Evolutionary conservation across 306 rosid genomes (phyloP), one percentile per base, ranked within the genome.

Genomic region (Dalbergia oliveri): DNA sequence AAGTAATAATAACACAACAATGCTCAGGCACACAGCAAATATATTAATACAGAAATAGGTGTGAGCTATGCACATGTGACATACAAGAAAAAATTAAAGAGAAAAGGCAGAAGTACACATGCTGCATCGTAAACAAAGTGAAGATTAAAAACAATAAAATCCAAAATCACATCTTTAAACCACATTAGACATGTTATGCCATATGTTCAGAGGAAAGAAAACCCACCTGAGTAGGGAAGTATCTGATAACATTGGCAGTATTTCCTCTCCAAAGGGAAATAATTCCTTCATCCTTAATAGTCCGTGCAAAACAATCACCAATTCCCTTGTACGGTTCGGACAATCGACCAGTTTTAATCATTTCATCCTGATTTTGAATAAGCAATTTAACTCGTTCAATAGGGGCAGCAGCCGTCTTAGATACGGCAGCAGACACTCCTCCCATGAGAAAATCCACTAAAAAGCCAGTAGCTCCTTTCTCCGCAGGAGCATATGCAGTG

Each of bases 351-450:
- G 88, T 73, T 72, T 89, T 91, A 69, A 91, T 69, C 98, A 94
- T 88, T 80, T 91, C 98, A 84, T 91, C 95, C 87, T 94, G 98
- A 66, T 94, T 94, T 70, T 94, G 98, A 34, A 94, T 91, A 14
- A 94, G 90, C 12, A 94, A 81, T 58, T 91, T 91, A 43, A 94
- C 88, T 54, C 97, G 94, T 60, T 94, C 98, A 72, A 94, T 94
- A 13, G 98, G 98, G 79, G 97, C 98, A 19, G 97, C 97, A 33
- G 98, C 98, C 2, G 98, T 88, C 87, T 94, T 90, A 2, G 97
- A 94, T 23, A 94, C 95, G 73, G 98, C 97, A 60, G 98, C 98
- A 85, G 97, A 91, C 1, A 90, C 98, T 82, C 98, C 98, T 50
- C 98, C 98, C 98, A 93, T 93, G 73, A 93, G 85, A 68, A 93